phyloP scores from a whole-genome alignment of 805 yeast species.

The Debaryomyces hansenii region DNA sequence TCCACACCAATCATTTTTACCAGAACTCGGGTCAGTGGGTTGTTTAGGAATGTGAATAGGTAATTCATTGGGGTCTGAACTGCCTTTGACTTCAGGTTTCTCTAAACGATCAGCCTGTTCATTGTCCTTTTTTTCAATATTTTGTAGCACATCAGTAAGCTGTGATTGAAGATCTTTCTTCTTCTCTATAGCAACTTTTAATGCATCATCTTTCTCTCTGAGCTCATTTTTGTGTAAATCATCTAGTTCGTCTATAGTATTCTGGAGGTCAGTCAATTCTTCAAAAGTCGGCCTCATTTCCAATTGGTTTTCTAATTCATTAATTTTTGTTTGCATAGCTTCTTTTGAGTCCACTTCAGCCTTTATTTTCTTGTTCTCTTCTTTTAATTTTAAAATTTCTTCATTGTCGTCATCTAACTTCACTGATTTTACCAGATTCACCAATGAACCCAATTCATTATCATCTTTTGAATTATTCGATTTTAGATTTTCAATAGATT shows the following conservation, averaged over 20 bases:
- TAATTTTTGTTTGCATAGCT: constrained; percentile 16
- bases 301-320: constrained; percentile 30
- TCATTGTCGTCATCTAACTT: background rate
- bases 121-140: background rate
- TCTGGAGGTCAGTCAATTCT: constrained; percentile 44
- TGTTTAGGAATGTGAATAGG: constrained; percentile 52
- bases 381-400: background rate
- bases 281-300: constrained; percentile 41
- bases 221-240: constrained; percentile 35
- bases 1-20: constrained; percentile 86
- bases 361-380: background rate
- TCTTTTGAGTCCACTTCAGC: background rate
- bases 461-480: background rate
- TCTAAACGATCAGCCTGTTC: background rate
- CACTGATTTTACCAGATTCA: background rate
- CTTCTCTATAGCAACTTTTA: constrained; percentile 19
- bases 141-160: constrained; percentile 13
- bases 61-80: constrained; percentile 19
- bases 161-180: constrained; percentile 22
- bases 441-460: background rate
- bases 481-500: background rate
- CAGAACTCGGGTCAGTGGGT: constrained; percentile 65
- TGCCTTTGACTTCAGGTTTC: background rate
- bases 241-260: constrained; percentile 43
- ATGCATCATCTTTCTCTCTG: constrained; percentile 23